Base-by-base conservation (phyloP, 805 yeast species). In the Candida nonsorbophila region DNA sequence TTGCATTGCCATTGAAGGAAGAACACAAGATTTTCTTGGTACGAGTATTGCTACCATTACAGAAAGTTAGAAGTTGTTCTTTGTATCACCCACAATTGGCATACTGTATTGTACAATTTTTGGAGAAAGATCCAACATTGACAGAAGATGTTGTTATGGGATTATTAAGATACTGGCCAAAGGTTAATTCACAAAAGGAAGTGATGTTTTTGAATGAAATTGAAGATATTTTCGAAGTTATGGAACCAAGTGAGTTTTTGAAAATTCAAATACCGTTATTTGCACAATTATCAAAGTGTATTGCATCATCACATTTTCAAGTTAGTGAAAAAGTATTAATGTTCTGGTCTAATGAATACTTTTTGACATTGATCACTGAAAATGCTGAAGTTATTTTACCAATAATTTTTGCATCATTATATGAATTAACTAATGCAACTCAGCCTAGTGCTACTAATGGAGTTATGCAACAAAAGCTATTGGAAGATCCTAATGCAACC, bases 111-210 rank as follows among this genome's bases (percentile, higher is more conserved):
- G 94, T 92, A 16, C 98, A 92, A 61, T 92, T 92, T 55, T 65
- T 92, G 46, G 98, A 92, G 49, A 92, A 92, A 57, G 98, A 92
- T 52, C 94, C 95, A 3, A 41, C 72, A 9, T 67, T 92, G 44
- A 90, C 97, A 2, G 97, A 88, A 55, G 97, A 88, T 53, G 97
- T 92, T n/a, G 76, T 92, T 16, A 79, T 85, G 85, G 96, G 97
- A 3, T 63, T 92, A 36, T 62, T 92, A 45, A 72, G 94, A 49
- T 92, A 79, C 62, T 92, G 98, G 98, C 98, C 98, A 32, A 92
- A 92, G 56, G 79, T 84, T 28, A 86, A 86, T 50, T 79, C 94
- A 15, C 92, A 97, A 9, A 92, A 92, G 51, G 98, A 92, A 60
- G 84, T 92, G 15, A 81, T 92, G 94, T 92, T 88, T 49, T 65